Percentiles rank a stretch among this genome's conserved stretches.
phyloP scores from a whole-genome alignment of 768 basidiomycete genomes.

The Holtermanniella nyarrowii region DNA sequence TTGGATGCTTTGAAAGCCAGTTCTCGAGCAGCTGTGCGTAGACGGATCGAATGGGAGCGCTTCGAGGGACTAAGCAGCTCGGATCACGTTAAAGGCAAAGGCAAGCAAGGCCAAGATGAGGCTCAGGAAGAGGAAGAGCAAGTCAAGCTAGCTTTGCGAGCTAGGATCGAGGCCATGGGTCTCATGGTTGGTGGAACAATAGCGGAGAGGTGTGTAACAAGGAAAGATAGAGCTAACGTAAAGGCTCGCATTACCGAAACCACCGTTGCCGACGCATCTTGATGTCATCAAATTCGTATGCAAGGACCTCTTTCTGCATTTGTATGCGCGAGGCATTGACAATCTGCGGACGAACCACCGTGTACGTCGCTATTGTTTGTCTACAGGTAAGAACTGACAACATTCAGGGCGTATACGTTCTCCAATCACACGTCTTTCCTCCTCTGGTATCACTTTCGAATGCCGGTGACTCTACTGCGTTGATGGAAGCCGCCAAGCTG shows the following conservation, averaged over 20 bases:
- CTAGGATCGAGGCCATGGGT: slow-evolving; percentile 71
- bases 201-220: slow-evolving; percentile 59
- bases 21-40: slow-evolving; percentile 63
- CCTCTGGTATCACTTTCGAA: slow-evolving; percentile 73
- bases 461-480: slow-evolving; percentile 64
- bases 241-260: slow-evolving; percentile 66
- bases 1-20: slow-evolving; percentile 57
- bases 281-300: slow-evolving; percentile 92
- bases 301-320: slow-evolving; percentile 86
- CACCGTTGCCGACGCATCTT: slow-evolving; percentile 68
- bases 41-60: slow-evolving; percentile 65
- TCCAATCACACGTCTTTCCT: slow-evolving; percentile 84
- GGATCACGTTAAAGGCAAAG: slow-evolving; percentile 30
- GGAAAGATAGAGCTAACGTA: not conserved
- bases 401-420: slow-evolving; percentile 76
- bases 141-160: slow-evolving; percentile 61
- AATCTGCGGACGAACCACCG: slow-evolving; percentile 91
- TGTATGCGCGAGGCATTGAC: slow-evolving; percentile 92
- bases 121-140: slow-evolving; percentile 60
- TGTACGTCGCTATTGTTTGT: slow-evolving; percentile 45
- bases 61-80: slow-evolving; percentile 36
- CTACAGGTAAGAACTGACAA: not conserved
- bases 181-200: slow-evolving; percentile 77
- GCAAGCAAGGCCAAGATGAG: slow-evolving; percentile 49
- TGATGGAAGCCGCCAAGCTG: slow-evolving; percentile 58